These are phyloP conservation scores for Ceratobasidium sp. DNA, from an alignment of 1,284 basidiomycete species.

Conservation along the genomic window DNA sequence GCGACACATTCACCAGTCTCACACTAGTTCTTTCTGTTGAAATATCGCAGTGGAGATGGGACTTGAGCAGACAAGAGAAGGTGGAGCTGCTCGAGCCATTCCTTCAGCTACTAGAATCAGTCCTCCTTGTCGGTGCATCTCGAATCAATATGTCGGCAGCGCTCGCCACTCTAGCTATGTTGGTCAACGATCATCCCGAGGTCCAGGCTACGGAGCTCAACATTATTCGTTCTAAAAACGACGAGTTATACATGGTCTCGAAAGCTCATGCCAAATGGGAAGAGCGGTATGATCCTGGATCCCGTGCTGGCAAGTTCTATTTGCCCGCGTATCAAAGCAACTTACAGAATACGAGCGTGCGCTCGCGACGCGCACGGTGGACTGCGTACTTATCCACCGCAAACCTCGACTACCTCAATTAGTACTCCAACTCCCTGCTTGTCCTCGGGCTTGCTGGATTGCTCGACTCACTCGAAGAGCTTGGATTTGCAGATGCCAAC, in stretches of 20 bases:
- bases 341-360: not conserved
- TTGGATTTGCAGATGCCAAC: not conserved
- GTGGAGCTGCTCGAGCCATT: not conserved
- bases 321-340: not conserved
- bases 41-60: not conserved
- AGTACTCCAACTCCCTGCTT: not conserved
- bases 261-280: not conserved
- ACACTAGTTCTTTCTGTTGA: not conserved
- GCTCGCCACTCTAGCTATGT: not conserved
- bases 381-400: not conserved
- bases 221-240: not conserved
- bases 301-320: too few species aligned
- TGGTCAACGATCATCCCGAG: slow-evolving; percentile 9
- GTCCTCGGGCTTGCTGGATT: slow-evolving; percentile 5
- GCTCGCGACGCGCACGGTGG: not conserved
- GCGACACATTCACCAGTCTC: not conserved
- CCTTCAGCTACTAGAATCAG: not conserved
- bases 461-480: not conserved
- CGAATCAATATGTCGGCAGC: not conserved
- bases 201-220: not conserved
- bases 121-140: not conserved
- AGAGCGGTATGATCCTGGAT: not conserved
- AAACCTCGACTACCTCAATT: not conserved
- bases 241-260: not conserved
- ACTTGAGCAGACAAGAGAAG: not conserved